A percentile compares a stretch with the other conserved stretches of the same genome.
Conservation (phyloP, 108 stramenopile species). For the Cyclotella baltica region DNA sequence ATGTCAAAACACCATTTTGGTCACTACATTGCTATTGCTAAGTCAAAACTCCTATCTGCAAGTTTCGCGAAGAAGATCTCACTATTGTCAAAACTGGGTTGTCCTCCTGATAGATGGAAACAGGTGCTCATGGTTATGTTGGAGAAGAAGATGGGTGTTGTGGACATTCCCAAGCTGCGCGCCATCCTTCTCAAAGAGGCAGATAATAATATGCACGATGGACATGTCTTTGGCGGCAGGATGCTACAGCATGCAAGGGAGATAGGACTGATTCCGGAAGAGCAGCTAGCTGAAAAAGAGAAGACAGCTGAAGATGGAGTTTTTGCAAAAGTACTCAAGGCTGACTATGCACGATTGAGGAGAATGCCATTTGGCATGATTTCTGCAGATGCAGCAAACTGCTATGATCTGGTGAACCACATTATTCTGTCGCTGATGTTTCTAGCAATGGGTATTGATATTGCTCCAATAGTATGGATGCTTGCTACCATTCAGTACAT, state of each 20-base stretch:
- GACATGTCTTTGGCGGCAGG: slow-evolving; percentile 9
- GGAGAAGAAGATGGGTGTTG: slow-evolving; percentile 1
- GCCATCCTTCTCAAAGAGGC: slow-evolving; percentile 8
- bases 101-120: not conserved
- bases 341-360: slow-evolving; percentile 11
- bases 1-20: not conserved
- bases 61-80: not conserved
- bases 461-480: slow-evolving; percentile 5
- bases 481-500: slow-evolving; percentile 20
- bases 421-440: slow-evolving; percentile 12
- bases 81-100: not conserved
- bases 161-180: not conserved
- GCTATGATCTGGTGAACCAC: slow-evolving; percentile 31
- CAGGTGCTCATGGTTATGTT: not conserved
- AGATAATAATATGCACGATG: not conserved
- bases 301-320: slow-evolving; percentile 33
- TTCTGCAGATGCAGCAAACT: slow-evolving; percentile 18
- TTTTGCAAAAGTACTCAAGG: slow-evolving; percentile 12
- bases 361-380: not conserved
- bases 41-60: not conserved
- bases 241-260: slow-evolving; percentile 16
- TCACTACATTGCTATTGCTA: not conserved
- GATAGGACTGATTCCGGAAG: slow-evolving; percentile 24
- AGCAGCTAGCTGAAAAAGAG: slow-evolving; percentile 14
- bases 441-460: not conserved